Conservation (phyloP, 192 early-diverging fungal genomes). For the Coemansia sp. region DNA sequence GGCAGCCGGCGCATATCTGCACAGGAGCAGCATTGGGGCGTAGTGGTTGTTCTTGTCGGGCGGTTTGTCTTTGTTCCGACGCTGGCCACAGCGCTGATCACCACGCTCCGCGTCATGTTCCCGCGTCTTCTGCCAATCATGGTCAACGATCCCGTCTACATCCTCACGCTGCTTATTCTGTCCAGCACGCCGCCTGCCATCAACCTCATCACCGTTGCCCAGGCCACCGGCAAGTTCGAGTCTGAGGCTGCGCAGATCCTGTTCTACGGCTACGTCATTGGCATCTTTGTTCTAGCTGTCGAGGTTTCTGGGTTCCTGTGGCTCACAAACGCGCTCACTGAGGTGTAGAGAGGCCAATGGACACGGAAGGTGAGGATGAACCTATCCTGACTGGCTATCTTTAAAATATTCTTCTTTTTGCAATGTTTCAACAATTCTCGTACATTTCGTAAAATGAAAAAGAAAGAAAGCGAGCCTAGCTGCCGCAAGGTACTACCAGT, state of each 20-base stretch:
- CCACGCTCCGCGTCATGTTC: constrained; percentile 41
- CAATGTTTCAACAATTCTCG: not conserved
- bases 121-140: constrained; percentile 51
- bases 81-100: constrained; percentile 39
- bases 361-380: too few species aligned
- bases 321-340: constrained; percentile 38
- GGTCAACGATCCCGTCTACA: constrained; percentile 65
- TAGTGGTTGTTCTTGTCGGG: constrained; percentile 34
- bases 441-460: not conserved
- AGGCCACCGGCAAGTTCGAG: constrained; percentile 71
- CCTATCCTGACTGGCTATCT: not conserved
- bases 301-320: constrained; percentile 53
- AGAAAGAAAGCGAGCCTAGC: not conserved
- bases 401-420: not conserved
- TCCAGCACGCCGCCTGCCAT: constrained; percentile 70
- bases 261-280: constrained; percentile 67
- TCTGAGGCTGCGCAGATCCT: constrained; percentile 65
- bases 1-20: not conserved
- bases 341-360: constrained; percentile 11
- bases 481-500: too few species aligned
- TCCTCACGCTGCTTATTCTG: constrained; percentile 62
- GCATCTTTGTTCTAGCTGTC: constrained; percentile 46
- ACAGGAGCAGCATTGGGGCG: constrained; percentile 29
- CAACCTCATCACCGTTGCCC: constrained; percentile 69
- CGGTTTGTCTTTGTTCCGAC: constrained; percentile 56